phyloP scores from a whole-genome alignment of 2,329 filamentous ascomycete species.

The Beauveria varroae region DNA sequence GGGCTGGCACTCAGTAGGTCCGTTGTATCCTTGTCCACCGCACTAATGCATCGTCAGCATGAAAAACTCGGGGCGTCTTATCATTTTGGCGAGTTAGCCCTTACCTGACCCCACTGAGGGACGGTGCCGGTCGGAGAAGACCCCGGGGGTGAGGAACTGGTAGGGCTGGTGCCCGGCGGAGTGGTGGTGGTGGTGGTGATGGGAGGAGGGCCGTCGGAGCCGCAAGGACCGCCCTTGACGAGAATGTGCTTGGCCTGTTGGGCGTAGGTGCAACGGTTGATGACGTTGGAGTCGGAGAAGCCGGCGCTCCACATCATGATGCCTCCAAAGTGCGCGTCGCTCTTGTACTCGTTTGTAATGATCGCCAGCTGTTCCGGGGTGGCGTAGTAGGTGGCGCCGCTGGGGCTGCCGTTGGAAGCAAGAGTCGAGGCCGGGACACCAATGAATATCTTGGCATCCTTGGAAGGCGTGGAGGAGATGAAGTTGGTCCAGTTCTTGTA shows the following conservation, averaged over 20 bases:
- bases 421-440: constrained; percentile 24
- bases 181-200: background rate
- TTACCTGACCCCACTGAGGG: constrained; percentile 12
- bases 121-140: constrained; percentile 3
- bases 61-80: background rate
- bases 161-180: background rate
- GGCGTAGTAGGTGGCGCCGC: constrained; percentile 27
- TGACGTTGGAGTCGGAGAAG: constrained; percentile 28
- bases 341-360: constrained; percentile 23
- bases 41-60: constrained; percentile 1
- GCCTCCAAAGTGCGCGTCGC: constrained; percentile 25
- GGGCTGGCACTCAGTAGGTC: constrained; percentile 3
- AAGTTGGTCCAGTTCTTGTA: constrained; percentile 20
- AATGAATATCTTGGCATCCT: constrained; percentile 22
- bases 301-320: constrained; percentile 36
- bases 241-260: constrained; percentile 32
- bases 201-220: constrained; percentile 3
- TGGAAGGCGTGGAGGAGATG: constrained; percentile 19
- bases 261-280: constrained; percentile 33
- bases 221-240: constrained; percentile 9
- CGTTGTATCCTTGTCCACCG: constrained; percentile 7
- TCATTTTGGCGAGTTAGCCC: background rate
- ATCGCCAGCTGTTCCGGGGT: constrained; percentile 23
- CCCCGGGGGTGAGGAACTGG: constrained; percentile 3
- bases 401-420: constrained; percentile 26